phyloP scores from a whole-genome alignment of 2,329 filamentous ascomycete genomes.

The Colletotrichum phormii region DNA sequence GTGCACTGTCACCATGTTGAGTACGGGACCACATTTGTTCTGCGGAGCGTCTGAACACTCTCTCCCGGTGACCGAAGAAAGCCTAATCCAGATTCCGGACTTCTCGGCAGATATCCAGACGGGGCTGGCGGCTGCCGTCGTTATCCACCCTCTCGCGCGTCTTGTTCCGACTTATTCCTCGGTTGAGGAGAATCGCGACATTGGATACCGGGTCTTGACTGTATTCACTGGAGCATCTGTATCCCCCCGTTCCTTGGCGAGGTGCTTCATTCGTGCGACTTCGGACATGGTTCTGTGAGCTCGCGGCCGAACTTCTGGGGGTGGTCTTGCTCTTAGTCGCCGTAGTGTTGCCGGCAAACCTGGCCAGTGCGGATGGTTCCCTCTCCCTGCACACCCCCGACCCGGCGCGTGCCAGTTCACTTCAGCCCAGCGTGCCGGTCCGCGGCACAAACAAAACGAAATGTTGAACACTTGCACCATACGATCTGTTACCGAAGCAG shows the following conservation, averaged over 20 bases:
- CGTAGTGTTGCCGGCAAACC: slow-evolving; percentile 22
- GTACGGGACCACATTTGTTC: slow-evolving; percentile 12
- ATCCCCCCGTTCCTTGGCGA: slow-evolving; percentile 25
- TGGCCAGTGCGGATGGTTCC: slow-evolving; percentile 16
- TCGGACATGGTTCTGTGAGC: slow-evolving; percentile 16
- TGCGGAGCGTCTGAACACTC: slow-evolving; percentile 25
- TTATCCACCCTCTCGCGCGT: neutral
- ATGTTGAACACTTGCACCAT: neutral
- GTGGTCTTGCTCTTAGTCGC: slow-evolving; percentile 9
- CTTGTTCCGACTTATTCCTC: slow-evolving; percentile 25
- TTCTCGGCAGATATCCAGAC: slow-evolving; percentile 8
- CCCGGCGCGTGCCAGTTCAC: slow-evolving; percentile 28
- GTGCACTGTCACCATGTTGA: slow-evolving; percentile 21
- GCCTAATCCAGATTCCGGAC: slow-evolving; percentile 14
- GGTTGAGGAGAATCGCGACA: slow-evolving; percentile 17
- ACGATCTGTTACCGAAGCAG: slow-evolving; percentile 12
- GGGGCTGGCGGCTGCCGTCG: neutral
- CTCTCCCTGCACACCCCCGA: slow-evolving; percentile 18
- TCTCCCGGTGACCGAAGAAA: slow-evolving; percentile 30
- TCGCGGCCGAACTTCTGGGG: slow-evolving; percentile 19
- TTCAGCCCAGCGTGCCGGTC: slow-evolving; percentile 19
- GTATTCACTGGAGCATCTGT: slow-evolving; percentile 6
- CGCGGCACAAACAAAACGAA: slow-evolving; percentile 26
- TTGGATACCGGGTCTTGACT: neutral
- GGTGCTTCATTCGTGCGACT: slow-evolving; percentile 21